These are phyloP conservation scores for Amylostereum areolatum DNA, from an alignment of 1,284 basidiomycete genomes.

Conservation along the genomic window DNA sequence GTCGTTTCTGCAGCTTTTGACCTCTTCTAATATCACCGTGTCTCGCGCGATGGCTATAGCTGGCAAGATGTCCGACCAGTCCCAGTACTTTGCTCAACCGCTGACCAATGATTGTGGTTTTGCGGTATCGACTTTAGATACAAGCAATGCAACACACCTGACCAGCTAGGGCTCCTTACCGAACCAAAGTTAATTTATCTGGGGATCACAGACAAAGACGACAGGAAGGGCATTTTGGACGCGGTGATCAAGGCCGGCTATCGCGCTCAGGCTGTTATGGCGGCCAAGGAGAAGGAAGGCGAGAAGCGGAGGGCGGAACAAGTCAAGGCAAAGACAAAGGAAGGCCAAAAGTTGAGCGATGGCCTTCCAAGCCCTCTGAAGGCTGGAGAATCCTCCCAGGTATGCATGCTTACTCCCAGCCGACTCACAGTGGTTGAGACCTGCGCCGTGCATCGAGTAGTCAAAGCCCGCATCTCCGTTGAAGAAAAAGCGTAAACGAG, in stretches of 20 bases:
- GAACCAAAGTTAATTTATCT: slow-evolving; percentile 51
- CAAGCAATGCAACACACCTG: slow-evolving; percentile 64
- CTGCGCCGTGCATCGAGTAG: background rate
- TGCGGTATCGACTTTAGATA: slow-evolving; percentile 59
- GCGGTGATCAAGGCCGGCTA: slow-evolving; percentile 65
- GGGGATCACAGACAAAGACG: slow-evolving; percentile 64
- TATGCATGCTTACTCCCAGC: slow-evolving; percentile 15
- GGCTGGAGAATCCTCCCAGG: slow-evolving; percentile 6
- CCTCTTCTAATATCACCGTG: slow-evolving; percentile 57
- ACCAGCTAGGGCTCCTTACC: slow-evolving; percentile 50
- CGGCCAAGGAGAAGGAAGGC: slow-evolving; percentile 6
- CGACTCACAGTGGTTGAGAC: slow-evolving; percentile 20
- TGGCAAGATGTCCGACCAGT: slow-evolving; percentile 66
- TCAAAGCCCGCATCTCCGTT: slow-evolving; percentile 22
- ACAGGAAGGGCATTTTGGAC: slow-evolving; percentile 53
- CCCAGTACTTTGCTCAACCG: no score
- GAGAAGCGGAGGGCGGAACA: slow-evolving; percentile 18
- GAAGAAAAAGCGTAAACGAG: slow-evolving; percentile 49
- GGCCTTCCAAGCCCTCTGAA: background rate
- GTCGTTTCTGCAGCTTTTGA: slow-evolving; percentile 69
- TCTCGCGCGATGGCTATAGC: slow-evolving; percentile 73
- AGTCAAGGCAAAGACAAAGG: background rate
- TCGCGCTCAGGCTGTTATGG: slow-evolving; percentile 10
- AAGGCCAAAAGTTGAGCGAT: background rate
- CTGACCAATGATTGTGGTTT: no score